Evolutionary conservation across 352 stramenopile species (phyloP).

Genomic region (Globisporangium lucens): DNA sequence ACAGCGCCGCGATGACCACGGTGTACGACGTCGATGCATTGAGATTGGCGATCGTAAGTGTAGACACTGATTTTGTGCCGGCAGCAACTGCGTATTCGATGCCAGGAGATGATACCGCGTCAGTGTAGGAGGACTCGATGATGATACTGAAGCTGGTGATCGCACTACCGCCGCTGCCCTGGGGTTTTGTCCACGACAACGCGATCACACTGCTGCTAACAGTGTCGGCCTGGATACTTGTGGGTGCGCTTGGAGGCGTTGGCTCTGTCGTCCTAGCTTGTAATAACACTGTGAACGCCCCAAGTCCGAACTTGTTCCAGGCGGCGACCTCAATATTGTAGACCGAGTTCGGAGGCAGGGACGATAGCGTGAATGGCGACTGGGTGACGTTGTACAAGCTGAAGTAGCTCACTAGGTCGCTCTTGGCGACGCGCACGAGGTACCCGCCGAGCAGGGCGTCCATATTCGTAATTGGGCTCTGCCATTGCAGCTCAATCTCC

Average conservation of each 20-base stretch:
- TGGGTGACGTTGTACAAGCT: constrained; percentile 43
- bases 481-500: constrained; percentile 44
- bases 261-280: constrained; percentile 29
- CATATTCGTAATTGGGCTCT: background rate
- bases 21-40: constrained; percentile 34
- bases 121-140: constrained; percentile 9
- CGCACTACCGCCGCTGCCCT: constrained; percentile 34
- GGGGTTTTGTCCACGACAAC: constrained; percentile 37
- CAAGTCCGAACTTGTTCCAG: constrained; percentile 48
- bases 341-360: constrained; percentile 23
- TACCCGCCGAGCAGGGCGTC: constrained; percentile 19
- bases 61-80: background rate
- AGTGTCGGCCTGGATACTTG: constrained; percentile 5
- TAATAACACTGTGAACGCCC: constrained; percentile 26
- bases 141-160: constrained; percentile 25
- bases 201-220: constrained; percentile 21
- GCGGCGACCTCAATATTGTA: constrained; percentile 41
- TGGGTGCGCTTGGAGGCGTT: constrained; percentile 27
- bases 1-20: constrained; percentile 26
- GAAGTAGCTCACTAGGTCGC: constrained; percentile 17
- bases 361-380: constrained; percentile 35
- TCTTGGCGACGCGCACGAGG: constrained; percentile 31
- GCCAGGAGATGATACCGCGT: background rate
- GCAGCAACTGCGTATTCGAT: background rate
- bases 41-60: constrained; percentile 24